Percentiles rank a stretch among this genome's conserved stretches.
These are phyloP conservation scores for Termitomyces sp. DNA, from an alignment of 768 basidiomycete genomes.

Conservation along the genomic window DNA sequence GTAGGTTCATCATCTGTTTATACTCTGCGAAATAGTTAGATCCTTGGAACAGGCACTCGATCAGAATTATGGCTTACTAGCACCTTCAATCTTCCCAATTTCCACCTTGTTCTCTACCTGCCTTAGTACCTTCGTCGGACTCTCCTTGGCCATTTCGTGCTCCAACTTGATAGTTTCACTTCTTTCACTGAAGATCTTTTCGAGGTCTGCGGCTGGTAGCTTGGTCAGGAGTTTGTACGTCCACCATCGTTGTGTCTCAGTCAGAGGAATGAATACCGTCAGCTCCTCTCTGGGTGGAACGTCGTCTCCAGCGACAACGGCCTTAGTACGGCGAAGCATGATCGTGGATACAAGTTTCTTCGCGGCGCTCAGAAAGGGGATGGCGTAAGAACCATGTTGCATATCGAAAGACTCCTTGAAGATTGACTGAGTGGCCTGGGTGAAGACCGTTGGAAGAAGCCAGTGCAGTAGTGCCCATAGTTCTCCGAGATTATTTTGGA, in stretches of 20 bases:
- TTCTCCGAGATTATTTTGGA: conserved; percentile 61
- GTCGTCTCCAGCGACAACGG: conserved; percentile 31
- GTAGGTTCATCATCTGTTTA: conserved; percentile 57
- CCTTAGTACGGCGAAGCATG: conserved; percentile 61
- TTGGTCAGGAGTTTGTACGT: conserved; percentile 48
- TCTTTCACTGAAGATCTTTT: conserved; percentile 37
- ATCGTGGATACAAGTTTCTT: conserved; percentile 42
- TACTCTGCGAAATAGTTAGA: conserved; percentile 29
- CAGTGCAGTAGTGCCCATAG: conserved; percentile 52
- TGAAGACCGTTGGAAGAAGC: conserved; percentile 52
- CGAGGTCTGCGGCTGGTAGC: conserved; percentile 42
- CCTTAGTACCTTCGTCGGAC: conserved; percentile 4
- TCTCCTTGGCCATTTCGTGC: conserved; percentile 23
- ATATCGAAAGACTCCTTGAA: conserved; percentile 54
- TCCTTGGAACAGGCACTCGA: not conserved
- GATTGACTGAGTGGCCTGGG: conserved; percentile 33
- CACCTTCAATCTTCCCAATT: conserved; percentile 16
- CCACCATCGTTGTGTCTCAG: conserved; percentile 59
- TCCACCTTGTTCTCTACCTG: conserved; percentile 20
- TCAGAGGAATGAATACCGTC: conserved; percentile 51
- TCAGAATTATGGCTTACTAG: conserved; percentile 18
- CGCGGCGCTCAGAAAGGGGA: conserved; percentile 41
- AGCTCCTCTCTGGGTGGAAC: conserved; percentile 56
- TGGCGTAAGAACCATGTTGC: conserved; percentile 42
- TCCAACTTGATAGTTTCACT: conserved; percentile 7